Evolutionary conservation across 352 stramenopile species (phyloP).

Genomic region (Lagenidium sp.): DNA sequence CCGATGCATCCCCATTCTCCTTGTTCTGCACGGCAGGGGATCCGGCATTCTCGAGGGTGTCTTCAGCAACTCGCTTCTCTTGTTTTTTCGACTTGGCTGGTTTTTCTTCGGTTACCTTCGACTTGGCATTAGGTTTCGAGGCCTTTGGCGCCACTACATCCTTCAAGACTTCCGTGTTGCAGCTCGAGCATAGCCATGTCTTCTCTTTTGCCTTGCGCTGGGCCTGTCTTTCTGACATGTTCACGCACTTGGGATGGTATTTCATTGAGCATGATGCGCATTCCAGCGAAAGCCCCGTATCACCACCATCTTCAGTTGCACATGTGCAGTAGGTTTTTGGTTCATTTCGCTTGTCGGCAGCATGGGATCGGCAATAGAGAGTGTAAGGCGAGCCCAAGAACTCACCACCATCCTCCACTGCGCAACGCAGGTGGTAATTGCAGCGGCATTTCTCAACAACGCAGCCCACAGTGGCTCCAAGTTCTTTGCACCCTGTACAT

Average conservation of each 20-base stretch:
- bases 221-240: conserved; percentile 67
- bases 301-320: conserved; percentile 25
- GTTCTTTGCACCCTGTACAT: conserved; percentile 55
- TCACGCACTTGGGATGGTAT: conserved; percentile 76
- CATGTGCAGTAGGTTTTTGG: conserved; percentile 38
- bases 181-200: conserved; percentile 26
- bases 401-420: conserved; percentile 55
- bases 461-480: conserved; percentile 69
- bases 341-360: conserved; percentile 25
- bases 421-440: conserved; percentile 77
- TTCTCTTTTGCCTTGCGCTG: conserved; percentile 41
- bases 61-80: neutral
- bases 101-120: neutral
- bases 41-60: no score
- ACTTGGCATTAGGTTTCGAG: neutral
- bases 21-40: no score
- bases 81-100: neutral
- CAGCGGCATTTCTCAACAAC: conserved; percentile 65
- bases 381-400: conserved; percentile 69
- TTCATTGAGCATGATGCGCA: conserved; percentile 53
- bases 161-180: conserved; percentile 9
- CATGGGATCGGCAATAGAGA: conserved; percentile 65
- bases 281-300: conserved; percentile 38
- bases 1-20: neutral
- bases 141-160: neutral